Conservation (phyloP, 2,329 filamentous ascomycete genomes). For the Clarireedia monteithiana region DNA sequence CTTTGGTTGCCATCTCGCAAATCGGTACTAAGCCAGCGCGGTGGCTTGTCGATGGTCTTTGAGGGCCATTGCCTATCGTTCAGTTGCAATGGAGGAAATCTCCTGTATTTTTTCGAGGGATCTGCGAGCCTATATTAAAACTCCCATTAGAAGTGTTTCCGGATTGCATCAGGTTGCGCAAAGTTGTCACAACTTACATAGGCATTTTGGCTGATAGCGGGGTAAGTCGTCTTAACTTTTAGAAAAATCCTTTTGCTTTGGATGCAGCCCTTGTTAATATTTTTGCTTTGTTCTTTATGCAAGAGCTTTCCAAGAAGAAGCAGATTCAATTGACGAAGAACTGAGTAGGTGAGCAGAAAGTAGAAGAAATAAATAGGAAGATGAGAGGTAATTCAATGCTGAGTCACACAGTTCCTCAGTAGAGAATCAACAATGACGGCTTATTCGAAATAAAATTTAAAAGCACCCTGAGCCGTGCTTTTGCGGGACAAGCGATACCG, state of each 20-base stretch:
- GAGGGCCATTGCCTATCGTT: constrained; percentile 39
- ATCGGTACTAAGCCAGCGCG: constrained; percentile 85
- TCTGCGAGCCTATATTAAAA: constrained; percentile 55
- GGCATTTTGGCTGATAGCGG: constrained; percentile 15
- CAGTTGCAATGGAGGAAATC: constrained; percentile 53
- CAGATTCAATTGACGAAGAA: neutral
- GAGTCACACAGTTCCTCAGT: neutral
- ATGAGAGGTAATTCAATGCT: neutral
- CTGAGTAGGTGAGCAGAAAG: neutral
- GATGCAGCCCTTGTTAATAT: neutral
- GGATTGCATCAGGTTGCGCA: neutral
- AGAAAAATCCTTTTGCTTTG: neutral
- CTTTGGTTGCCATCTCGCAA: constrained; percentile 92
- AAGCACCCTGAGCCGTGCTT: neutral
- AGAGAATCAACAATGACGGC: neutral
- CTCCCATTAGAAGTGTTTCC: neutral
- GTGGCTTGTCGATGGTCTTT: constrained; percentile 66
- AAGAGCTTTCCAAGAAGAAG: neutral
- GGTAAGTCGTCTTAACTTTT: constrained; percentile 1
- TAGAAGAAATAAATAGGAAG: neutral
- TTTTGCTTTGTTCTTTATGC: neutral
- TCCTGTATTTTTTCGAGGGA: constrained; percentile 69
- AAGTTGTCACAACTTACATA: constrained; percentile 12
- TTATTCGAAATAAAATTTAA: neutral
- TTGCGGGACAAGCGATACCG: too few species aligned